Evolutionary conservation across 139 green algal genomes (phyloP).

Genomic region (Micractinium sp.): DNA sequence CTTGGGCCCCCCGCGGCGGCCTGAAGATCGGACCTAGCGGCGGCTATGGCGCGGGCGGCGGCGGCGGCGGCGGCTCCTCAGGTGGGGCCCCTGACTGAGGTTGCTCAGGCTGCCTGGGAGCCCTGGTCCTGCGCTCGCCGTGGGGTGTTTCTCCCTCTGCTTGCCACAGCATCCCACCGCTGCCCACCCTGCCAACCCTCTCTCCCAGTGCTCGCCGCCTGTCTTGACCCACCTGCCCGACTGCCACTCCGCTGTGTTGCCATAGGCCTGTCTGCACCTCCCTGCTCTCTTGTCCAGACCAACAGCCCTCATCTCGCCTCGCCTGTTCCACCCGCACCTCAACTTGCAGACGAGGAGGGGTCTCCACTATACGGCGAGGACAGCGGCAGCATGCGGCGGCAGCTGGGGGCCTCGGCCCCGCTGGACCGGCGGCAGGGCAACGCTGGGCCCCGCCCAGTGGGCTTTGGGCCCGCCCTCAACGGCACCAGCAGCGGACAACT

Average conservation of each 20-base stretch:
- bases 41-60: not conserved
- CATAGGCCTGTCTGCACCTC: no score
- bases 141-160: no score
- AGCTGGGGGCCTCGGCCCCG: not conserved
- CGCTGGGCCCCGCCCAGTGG: not conserved
- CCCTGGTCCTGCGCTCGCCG: no score
- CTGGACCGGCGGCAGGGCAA: slow-evolving; percentile 1
- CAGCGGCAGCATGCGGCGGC: not conserved
- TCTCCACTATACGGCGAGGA: slow-evolving; percentile 3
- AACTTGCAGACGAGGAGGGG: slow-evolving; percentile 14
- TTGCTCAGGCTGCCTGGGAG: not conserved
- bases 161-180: not conserved
- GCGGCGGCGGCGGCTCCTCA: slow-evolving; percentile 22
- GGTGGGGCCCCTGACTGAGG: not conserved
- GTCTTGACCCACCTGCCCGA: not conserved
- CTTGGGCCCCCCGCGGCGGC: slow-evolving; percentile 14
- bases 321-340: not conserved
- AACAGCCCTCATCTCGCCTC: not conserved
- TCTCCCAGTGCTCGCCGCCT: not conserved
- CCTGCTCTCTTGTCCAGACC: no score
- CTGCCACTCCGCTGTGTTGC: not conserved
- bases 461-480: not conserved
- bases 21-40: slow-evolving; percentile 32
- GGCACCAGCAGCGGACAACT: no score
- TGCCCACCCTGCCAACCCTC: not conserved